Evolutionary conservation across 2,329 filamentous ascomycete genomes (phyloP).

Genomic region (Chrysoporthe puriensis): DNA sequence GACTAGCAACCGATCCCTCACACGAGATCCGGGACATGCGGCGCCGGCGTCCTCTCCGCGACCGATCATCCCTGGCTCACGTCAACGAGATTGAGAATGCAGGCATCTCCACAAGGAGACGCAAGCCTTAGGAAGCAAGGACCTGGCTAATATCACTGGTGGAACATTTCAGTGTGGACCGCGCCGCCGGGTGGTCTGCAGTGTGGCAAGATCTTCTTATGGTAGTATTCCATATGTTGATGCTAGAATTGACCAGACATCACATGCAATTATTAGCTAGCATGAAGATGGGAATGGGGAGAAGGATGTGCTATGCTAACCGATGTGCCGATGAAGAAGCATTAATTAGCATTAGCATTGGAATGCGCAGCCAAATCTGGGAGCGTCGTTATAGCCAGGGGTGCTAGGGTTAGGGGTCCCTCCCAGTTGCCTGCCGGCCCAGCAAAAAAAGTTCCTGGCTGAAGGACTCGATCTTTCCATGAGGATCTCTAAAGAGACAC

Average conservation of each 20-base stretch:
- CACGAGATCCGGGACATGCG: too few relatives aligned
- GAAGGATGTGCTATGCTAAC: too few relatives aligned
- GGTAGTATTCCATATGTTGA: too few relatives aligned
- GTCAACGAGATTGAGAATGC: too few relatives aligned
- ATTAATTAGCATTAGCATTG: not conserved
- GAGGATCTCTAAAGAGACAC: not conserved
- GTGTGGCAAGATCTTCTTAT: not conserved
- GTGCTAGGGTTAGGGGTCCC: not conserved
- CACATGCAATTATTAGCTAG: too few relatives aligned
- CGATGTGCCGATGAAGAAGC: not conserved
- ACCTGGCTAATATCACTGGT: not conserved
- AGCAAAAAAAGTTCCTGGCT: constrained; percentile 13
- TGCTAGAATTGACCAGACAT: too few relatives aligned
- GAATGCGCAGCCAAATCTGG: too few relatives aligned
- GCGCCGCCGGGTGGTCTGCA: not conserved
- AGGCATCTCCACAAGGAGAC: not conserved
- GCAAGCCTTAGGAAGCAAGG: not conserved
- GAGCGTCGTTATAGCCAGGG: too few relatives aligned
- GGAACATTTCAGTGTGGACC: not conserved
- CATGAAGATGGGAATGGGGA: too few relatives aligned
- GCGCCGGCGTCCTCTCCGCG: too few relatives aligned
- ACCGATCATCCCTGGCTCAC: too few relatives aligned
- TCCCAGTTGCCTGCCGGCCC: constrained; percentile 5
- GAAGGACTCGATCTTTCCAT: not conserved
- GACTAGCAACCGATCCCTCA: too few relatives aligned